A percentile compares a stretch with the other conserved stretches of the same genome.
These are phyloP conservation scores for Penicillium expansum DNA, from an alignment of 2,329 filamentous ascomycete species.

Conservation along the genomic window DNA sequence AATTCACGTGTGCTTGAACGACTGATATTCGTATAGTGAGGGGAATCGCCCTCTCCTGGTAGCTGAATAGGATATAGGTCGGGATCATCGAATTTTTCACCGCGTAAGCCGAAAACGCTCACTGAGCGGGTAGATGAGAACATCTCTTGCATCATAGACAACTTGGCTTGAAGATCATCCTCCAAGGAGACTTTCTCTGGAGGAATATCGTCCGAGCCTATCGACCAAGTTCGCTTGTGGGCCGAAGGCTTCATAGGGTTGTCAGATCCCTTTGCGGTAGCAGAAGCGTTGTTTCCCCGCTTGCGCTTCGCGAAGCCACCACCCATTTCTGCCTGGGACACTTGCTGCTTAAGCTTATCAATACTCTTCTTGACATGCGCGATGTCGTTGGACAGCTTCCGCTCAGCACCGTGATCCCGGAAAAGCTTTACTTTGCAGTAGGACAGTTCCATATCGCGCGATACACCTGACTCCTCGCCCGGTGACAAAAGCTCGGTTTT, in stretches of 20 bases:
- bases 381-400: conserved; percentile 91
- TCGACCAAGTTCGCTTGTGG: conserved; percentile 93
- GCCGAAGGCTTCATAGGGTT: conserved; percentile 81
- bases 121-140: conserved; percentile 45
- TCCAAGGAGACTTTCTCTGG: conserved; percentile 43
- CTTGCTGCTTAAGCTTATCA: conserved; percentile 93
- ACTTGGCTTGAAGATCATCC: conserved; percentile 47
- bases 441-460: conserved; percentile 66
- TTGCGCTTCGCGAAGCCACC: conserved; percentile 62
- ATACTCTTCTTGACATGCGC: conserved; percentile 95
- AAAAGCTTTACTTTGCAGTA: conserved; percentile 98
- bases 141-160: conserved; percentile 47
- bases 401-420: conserved; percentile 90
- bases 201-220: conserved; percentile 64
- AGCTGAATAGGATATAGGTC: conserved; percentile 45
- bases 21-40: conserved; percentile 31
- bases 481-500: conserved; percentile 72
- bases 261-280: conserved; percentile 47
- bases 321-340: conserved; percentile 67
- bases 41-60: conserved; percentile 30
- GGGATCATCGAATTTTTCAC: conserved; percentile 47
- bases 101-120: conserved; percentile 44
- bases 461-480: conserved; percentile 42
- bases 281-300: conserved; percentile 52
- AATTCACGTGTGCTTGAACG: conserved; percentile 33